These are phyloP conservation scores for Ceratocystis variospora DNA, from an alignment of 2,329 filamentous ascomycete species.

Conservation along the genomic window DNA sequence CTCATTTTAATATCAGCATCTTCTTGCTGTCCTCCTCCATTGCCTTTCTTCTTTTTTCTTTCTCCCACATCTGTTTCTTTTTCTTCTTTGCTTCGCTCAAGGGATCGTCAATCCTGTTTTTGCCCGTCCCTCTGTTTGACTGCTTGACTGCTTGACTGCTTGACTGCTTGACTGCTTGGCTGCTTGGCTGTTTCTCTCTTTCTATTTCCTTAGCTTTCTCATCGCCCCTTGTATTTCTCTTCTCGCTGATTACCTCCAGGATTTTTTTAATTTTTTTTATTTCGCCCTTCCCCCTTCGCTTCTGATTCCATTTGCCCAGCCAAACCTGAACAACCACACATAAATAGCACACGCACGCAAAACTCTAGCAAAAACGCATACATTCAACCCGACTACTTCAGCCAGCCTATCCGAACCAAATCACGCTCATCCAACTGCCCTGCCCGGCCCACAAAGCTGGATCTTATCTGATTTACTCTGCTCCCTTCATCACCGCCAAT, in stretches of 20 bases:
- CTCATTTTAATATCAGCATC: conserved; percentile 2
- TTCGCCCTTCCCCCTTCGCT: not conserved
- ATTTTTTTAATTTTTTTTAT: not conserved
- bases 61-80: not conserved
- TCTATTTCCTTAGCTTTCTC: not conserved
- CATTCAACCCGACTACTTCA: not conserved
- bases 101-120: not conserved
- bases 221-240: not conserved
- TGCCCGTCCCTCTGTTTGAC: not conserved
- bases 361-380: not conserved
- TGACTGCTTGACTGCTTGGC: not conserved
- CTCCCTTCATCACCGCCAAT: not conserved
- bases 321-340: not conserved
- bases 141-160: not conserved
- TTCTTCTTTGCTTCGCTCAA: not conserved
- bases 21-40: not conserved
- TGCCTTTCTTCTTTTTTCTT: not conserved
- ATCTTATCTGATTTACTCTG: not conserved
- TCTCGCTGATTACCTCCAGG: too few species aligned
- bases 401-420: not conserved
- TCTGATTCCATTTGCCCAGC: not conserved
- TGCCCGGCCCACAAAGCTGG: not conserved
- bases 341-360: not conserved
- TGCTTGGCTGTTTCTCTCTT: not conserved
- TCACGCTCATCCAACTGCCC: not conserved